Percentiles rank a stretch among this genome's conserved stretches.
Conservation (phyloP, 2,329 filamentous ascomycete genomes). For the Talaromyces verruculosus region DNA sequence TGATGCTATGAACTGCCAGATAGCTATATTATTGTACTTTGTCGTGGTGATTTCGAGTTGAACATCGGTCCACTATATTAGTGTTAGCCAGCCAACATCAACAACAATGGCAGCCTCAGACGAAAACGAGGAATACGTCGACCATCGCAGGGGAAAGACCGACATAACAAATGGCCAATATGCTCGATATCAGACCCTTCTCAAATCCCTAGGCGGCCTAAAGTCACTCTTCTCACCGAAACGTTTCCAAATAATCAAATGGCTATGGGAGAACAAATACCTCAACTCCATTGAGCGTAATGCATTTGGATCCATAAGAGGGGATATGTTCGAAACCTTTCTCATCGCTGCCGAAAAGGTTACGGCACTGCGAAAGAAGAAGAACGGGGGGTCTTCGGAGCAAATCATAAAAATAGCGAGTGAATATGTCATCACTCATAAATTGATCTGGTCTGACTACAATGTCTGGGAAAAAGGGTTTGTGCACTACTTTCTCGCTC, state of each 20-base stretch:
- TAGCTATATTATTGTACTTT: too few relatives aligned
- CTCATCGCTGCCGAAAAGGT: conserved; percentile 13
- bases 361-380: conserved; percentile 4
- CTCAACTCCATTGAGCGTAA: background rate
- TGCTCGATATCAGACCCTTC: background rate
- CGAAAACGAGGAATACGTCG: conserved; percentile 6
- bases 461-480: background rate
- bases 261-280: conserved; percentile 13
- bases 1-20: background rate
- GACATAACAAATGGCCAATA: conserved; percentile 12
- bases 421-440: conserved; percentile 12
- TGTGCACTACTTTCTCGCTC: conserved; percentile 9
- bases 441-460: background rate
- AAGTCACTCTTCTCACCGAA: conserved; percentile 1
- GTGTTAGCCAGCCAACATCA: background rate
- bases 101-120: background rate
- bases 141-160: background rate
- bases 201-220: background rate
- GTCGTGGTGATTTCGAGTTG: background rate
- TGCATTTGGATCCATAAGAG: background rate
- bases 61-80: background rate
- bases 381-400: background rate
- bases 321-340: conserved; percentile 1
- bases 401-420: background rate
- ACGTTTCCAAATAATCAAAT: background rate